Conservation (phyloP, 2,329 filamentous ascomycete genomes). For the Huntiella decipiens region DNA sequence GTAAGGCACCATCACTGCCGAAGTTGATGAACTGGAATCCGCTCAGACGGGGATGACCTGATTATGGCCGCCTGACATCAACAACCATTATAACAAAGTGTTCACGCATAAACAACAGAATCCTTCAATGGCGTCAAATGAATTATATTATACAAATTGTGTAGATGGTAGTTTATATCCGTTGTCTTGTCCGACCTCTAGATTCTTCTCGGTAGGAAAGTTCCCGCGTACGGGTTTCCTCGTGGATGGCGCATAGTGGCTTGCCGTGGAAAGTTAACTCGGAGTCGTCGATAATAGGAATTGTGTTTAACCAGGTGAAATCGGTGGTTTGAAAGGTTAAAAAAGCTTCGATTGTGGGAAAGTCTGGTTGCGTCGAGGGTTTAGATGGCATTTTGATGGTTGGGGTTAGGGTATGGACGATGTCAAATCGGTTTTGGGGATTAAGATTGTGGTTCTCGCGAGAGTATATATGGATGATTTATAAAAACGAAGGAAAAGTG, state of each 20-base stretch:
- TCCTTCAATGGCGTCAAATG: too few species aligned
- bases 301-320: conserved; percentile 27
- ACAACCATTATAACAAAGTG: too few species aligned
- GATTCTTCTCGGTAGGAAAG: too few species aligned
- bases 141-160: too few species aligned
- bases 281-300: conserved; percentile 39
- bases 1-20: too few species aligned
- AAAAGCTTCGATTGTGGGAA: conserved; percentile 4
- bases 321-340: conserved; percentile 7
- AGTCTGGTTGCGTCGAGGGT: background rate
- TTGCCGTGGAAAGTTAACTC: conserved; percentile 43
- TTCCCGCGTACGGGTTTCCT: conserved; percentile 30
- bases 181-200: too few species aligned
- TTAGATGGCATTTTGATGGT: conserved; percentile 2
- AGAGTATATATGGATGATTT: background rate
- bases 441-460: background rate
- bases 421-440: background rate
- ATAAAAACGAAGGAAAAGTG: background rate
- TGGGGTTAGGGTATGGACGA: background rate
- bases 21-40: too few species aligned
- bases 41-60: too few species aligned
- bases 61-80: too few species aligned
- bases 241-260: conserved; percentile 39
- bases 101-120: too few species aligned
- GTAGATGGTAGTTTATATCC: too few species aligned